Base-by-base conservation (phyloP, 106 monocot genomes). In the Platanthera guangdongensis region DNA sequence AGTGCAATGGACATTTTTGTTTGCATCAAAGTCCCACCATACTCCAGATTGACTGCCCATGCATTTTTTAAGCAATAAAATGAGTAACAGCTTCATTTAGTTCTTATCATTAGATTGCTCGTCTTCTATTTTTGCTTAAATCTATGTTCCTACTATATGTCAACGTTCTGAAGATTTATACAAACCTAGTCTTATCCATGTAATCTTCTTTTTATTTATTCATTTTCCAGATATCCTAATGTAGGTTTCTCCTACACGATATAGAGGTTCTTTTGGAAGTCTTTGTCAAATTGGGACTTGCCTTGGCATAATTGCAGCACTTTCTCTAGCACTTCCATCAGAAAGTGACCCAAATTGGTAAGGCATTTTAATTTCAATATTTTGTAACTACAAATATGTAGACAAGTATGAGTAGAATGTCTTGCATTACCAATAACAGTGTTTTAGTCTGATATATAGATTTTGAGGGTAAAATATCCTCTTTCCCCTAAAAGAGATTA, bases 271-370 rank as follows among this genome's bases (percentile, higher is more conserved):
- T 39, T 75, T 95, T 49, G 89, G 94, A 39, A 86, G 86, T 68
- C 73, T 92, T 19, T 89, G 89, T 80, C 94, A 95, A 78, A 89
- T 95, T 51, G 94, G 94, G 32, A 95, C 94, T 45, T 95, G 92
- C 74, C 74, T 92, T 52, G 94, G 94, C 22, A 95, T 95, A 84
- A 89, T 95, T 78, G 83, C 84, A 52, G 84, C 94, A 55, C 87
- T 95, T 14, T 78, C 81, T 59, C 81, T 95, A 78, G 94, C 81
- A 80, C 84, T 95, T 74, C 79, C 80, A 69, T 92, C 94, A 63
- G 94, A 92, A 81, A 82, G 74, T 76, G 92, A 95, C 83, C 89
- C 92, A 67, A 89, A 95, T 80, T 95, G 94, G 94, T 95, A 83
- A 86, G 92, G 15, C 49, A 54, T 80, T 8, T 79, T 70, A 39